Evolutionary conservation across 306 rosid genomes (phyloP), one percentile per base, ranked within the genome.

Genomic region (Trifolium repens): DNA sequence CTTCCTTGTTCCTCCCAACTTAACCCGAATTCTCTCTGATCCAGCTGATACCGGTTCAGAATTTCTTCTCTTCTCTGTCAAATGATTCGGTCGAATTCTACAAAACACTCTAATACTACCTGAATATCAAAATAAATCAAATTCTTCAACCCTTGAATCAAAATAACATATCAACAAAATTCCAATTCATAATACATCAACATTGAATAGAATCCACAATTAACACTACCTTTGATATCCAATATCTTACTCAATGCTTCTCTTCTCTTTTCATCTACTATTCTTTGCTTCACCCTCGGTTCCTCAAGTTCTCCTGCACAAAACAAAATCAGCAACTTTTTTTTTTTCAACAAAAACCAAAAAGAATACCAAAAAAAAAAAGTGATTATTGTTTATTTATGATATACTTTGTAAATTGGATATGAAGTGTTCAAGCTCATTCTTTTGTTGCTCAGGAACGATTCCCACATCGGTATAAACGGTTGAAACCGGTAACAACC

Each of bases 81-180:
- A 42, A 42, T 90, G 52, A 75, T 80, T 83, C 0, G 97, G 97
- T 62, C 96, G 89, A 84, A 91, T 82, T 34, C 98, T 91, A 71
- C 94, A 94, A 71, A 94, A 90, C 12, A 91, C 97, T 13, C 97
- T 80, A 85, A 94, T 86, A 71, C 90, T 87, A 59, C 98, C 98
- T 94, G 87, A n/a, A 80, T 67, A 69, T 43, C 75, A 78, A 78
- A 80, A 59, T 57, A 22, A 71, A 78, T 58, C 24, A 72, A 79
- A 62, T 26, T 34, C 35, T 27, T 70, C 49, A 81, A 81, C 72
- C 66, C 30, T 59, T 27, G 1, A 60, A 72, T 12, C 8, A 12
- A 62, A 43, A 67, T 42, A 35, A 35, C 37, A 63, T 6, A 60
- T 32, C 46, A 10, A 59, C 60, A 77, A n/a, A 53, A 55, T 27